phyloP scores from a whole-genome alignment of 140 eudicot species.

The Anethum foeniculum region DNA sequence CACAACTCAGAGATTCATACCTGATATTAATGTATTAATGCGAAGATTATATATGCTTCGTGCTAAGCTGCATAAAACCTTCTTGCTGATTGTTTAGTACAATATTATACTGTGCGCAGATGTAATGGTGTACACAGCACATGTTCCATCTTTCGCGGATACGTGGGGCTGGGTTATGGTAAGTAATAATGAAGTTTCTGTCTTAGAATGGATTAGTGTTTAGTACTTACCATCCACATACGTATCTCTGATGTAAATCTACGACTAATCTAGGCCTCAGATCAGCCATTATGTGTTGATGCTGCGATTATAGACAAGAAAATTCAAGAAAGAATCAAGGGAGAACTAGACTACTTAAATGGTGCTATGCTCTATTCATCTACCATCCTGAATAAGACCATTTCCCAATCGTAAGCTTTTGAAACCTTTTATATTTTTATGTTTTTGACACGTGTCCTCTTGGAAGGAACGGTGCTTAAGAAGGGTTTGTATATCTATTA shows the following conservation, averaged over 20 bases:
- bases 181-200: not conserved
- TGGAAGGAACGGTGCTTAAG: not conserved
- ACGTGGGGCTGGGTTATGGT: conserved; percentile 87
- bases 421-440: not conserved
- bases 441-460: not conserved
- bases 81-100: not conserved
- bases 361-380: conserved; percentile 65
- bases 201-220: not conserved
- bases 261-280: conserved; percentile 54
- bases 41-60: not conserved
- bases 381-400: conserved; percentile 63
- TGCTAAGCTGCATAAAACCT: not conserved
- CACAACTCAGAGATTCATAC: not conserved
- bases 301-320: conserved; percentile 54
- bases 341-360: conserved; percentile 63
- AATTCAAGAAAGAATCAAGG: conserved; percentile 51
- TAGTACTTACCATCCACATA: not conserved
- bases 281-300: conserved; percentile 47
- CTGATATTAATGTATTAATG: not conserved
- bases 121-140: conserved; percentile 26
- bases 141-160: conserved; percentile 81
- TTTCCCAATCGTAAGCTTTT: conserved; percentile 49
- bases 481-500: not conserved
- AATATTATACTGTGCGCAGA: not conserved
- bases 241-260: not conserved